These are phyloP conservation scores for Ophiostoma novo-ulmi DNA, from an alignment of 2,329 filamentous ascomycete genomes.

Conservation along the genomic window DNA sequence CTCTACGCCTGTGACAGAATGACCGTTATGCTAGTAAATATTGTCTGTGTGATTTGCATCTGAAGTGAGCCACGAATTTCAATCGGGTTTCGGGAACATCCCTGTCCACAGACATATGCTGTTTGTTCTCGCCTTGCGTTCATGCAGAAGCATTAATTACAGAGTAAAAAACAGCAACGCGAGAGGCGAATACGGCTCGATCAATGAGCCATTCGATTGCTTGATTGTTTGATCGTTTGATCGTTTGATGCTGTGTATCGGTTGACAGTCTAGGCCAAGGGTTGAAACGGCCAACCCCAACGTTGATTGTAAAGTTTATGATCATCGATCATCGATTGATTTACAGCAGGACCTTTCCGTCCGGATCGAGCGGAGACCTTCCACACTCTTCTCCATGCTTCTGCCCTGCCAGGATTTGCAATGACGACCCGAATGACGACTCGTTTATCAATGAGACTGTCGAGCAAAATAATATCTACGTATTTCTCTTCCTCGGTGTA, in stretches of 20 bases:
- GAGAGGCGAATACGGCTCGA: background rate
- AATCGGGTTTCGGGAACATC: background rate
- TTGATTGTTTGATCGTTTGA: background rate
- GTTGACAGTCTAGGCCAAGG: background rate
- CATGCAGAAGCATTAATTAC: background rate
- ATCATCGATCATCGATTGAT: background rate
- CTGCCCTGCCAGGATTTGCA: background rate
- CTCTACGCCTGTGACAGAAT: background rate
- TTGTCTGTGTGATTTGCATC: background rate
- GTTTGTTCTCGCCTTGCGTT: background rate
- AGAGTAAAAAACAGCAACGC: background rate
- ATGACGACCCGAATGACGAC: background rate
- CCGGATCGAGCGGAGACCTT: slow-evolving; percentile 4
- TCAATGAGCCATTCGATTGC: background rate
- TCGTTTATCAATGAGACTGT: background rate
- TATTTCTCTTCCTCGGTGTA: background rate
- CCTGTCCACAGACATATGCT: background rate
- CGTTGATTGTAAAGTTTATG: background rate
- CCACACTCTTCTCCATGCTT: background rate
- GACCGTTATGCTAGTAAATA: background rate
- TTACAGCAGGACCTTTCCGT: background rate
- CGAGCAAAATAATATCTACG: background rate
- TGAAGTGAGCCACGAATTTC: background rate
- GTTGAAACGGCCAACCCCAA: background rate
- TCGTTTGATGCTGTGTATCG: background rate